Base-by-base conservation (phyloP, 345 rosid genomes). In the Lagerstroemia speciosa region DNA sequence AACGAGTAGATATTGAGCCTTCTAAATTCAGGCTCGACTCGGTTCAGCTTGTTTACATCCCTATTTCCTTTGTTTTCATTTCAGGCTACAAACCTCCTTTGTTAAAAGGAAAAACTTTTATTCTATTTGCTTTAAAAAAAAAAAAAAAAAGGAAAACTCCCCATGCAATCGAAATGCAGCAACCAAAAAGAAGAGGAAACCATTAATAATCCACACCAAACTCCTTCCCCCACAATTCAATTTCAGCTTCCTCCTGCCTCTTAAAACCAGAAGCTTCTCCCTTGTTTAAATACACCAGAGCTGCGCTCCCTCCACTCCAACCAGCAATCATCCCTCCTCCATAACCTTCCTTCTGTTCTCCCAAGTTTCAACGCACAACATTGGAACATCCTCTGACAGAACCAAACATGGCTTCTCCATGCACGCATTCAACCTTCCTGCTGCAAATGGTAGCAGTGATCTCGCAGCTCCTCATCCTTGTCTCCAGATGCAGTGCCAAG, bases 401-500 rank as follows among this genome's bases (percentile, higher is more conserved):
- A 30, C 1, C 29, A 30, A 27, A 3, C 33, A 58, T 69, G 53
- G 67, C 64, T 40, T 38, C 9, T 7, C 29, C 61, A 8, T 55
- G 61, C 31, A 26, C 61, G 26, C 10, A 22, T 55, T 26, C 29
- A 11, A 9, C 63, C 15, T 58, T 20, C 33, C 33, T 30, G 7
- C 34, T 58, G 20, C 30, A n/a, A n/a, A 5, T 53, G 14, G 30
- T n/a, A 5, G 30, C 60, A 26, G 30, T 30, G 24, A n/a, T 53
- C 60, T 53, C 60, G 30, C 60, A 53, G 27, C 64, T 41, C 53
- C 43, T 58, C 19, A 40, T 62, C 8, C 8, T 62, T 20, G 61
- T 32, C 53, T 17, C 71, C 31, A 34, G 63, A 62, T 14, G 50
- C 61, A 19, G 40, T 0, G 71, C 78, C 11, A 66, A 76, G 64